Base-by-base conservation (phyloP, 2,329 filamentous ascomycete genomes). In the Ophiocordyceps australis region DNA sequence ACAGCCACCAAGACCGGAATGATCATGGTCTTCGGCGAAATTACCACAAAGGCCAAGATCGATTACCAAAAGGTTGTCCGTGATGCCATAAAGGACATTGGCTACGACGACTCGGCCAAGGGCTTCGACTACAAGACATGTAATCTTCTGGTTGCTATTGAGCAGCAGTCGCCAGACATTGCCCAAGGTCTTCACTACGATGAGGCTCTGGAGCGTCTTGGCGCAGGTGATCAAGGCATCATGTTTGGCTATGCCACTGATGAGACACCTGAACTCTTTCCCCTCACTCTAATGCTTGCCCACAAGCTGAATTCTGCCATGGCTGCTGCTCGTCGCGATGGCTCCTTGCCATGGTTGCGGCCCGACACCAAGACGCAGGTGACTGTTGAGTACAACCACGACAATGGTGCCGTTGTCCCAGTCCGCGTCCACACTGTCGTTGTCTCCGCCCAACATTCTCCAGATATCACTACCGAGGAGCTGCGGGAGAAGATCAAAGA, bases 201-300 rank as follows among this genome's bases (percentile, higher is more conserved):
- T 40, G 71, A 94, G 66, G 83, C 82, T 41, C 77, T 98, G 25
- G 89, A 98, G 74, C 76, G 92, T 62, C 76, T 98, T 38, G 89
- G 89, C 59, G 89, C 89, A 36, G 89, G 89, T 77, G 89, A 98
- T 62, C 89, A 98, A 69, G 89, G 89, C 68, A 94, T 98, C 69
- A 98, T 98, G 89, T 98, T 98, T 60, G 89, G 89, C 47, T 98
- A 98, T 70, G 89, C 89, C 56, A 93, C 89, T 47, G 89, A 98
- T 49, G 89, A 98, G 72, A 95, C 89, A 45, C 85, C 86, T 35
- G 89, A 98, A 65, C 72, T 92, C 43, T 80, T 95, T 53, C 89
- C 89, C 40, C 67, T 98, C 47, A 95, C 86, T 46, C 69, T 95
- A 42, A 71, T 86, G 47, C 74, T 95, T 49, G 78, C 89, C 48